These are phyloP conservation scores for Pyronema domesticum DNA, from an alignment of 495 filamentous ascomycete genomes.

Conservation along the genomic window DNA sequence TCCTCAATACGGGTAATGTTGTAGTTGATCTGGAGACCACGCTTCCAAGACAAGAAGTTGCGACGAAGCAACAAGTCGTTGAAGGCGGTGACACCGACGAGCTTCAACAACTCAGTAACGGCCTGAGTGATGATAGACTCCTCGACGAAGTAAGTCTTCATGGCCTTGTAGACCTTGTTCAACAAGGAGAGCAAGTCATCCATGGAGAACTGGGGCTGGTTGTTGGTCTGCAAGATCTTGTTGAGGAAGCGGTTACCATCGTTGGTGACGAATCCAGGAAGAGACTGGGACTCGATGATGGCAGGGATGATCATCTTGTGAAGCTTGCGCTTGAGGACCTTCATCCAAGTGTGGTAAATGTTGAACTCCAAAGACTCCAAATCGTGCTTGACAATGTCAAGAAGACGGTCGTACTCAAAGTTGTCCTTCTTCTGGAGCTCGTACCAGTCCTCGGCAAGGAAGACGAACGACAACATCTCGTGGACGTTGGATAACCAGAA, in stretches of 20 bases:
- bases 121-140: conserved; percentile 90
- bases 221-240: conserved; percentile 79
- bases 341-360: conserved; percentile 99
- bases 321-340: conserved; percentile 95
- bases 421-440: conserved; percentile 98
- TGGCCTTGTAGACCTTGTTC: conserved; percentile 93
- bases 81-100: conserved; percentile 96
- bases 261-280: conserved; percentile 95
- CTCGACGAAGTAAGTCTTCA: conserved; percentile 95
- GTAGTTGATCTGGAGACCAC: conserved; percentile 98
- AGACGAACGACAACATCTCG: conserved; percentile 99
- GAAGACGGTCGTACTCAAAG: conserved; percentile 90
- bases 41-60: conserved; percentile 99
- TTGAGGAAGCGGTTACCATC: conserved; percentile 96
- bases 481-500: conserved; percentile 99
- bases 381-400: conserved; percentile 98
- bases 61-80: conserved; percentile 95
- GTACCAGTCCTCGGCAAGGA: conserved; percentile 98
- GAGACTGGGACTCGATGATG: conserved; percentile 95
- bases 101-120: conserved; percentile 75
- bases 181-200: conserved; percentile 91
- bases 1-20: conserved; percentile 99
- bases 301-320: conserved; percentile 99
- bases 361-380: conserved; percentile 98
- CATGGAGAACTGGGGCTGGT: conserved; percentile 89